Base-by-base conservation (phyloP, 2,329 filamentous ascomycete species). In the Sporothrix pseudoabietina region DNA sequence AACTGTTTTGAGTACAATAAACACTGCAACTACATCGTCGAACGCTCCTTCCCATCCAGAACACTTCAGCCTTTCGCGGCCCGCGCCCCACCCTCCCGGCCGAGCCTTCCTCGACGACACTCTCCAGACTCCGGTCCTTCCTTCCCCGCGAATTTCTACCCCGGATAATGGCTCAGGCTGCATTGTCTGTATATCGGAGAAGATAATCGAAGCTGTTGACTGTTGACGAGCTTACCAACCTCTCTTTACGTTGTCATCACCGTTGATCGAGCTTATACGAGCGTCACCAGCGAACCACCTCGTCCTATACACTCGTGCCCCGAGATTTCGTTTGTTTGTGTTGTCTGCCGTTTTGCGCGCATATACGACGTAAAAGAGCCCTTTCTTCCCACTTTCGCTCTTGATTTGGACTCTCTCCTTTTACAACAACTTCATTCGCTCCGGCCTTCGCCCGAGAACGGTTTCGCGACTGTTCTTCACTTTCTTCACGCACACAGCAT, bases 131-230 rank as follows among this genome's bases (percentile, higher is more conserved):
- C 32, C 26, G 26, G 32, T n/a, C 54, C 47, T 30, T 49, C 59
- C 59, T 30, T 9, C n/a, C 39, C 35, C 39, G 4, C 26, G 22
- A 55, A 30, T 22, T 10, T 26, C 35, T 26, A 12, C 61, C 71
- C 12, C 22, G 4, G n/a, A 72, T 26, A 72, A 72, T 72, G 71
- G 71, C 61, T 39, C 10, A 44, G 71, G 5, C 61, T 41, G 52
- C 71, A 47, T 59, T 66, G 49, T 72, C 35, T 41, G 47, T 35
- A 14, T 39, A 14, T 16, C 41, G 41, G 47, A 52, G 26, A 19
- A 52, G 65, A 35, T 22, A 22, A 26, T 49, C 49, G 49, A 30
- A 12, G 30, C 39, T 54, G 63, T 30, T 41, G 49, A 16, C 32
- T 55, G 47, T 5, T 69, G 47, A 26, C 9, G 66, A 32, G 16